Conservation (phyloP, 345 rosid genomes). For the Angophora floribunda region DNA sequence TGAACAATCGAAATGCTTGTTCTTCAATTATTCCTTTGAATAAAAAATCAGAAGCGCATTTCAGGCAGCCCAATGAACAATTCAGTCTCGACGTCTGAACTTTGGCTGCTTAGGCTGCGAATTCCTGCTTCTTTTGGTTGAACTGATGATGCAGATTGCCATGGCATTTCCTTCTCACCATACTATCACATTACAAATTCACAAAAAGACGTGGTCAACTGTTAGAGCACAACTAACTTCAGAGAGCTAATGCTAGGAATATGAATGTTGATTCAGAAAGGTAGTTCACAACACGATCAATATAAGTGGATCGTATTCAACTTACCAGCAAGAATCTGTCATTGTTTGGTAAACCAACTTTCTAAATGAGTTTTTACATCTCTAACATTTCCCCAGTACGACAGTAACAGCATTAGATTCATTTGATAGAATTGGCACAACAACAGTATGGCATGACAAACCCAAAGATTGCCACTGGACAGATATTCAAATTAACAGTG, state of each 20-base stretch:
- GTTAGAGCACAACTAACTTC: neutral
- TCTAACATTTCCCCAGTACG: neutral
- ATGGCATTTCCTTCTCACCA: neutral
- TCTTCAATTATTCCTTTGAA: neutral
- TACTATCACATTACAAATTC: neutral
- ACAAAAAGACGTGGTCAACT: neutral
- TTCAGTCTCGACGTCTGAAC: neutral
- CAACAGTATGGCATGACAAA: neutral
- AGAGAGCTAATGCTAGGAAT: neutral
- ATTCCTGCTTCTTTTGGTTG: neutral
- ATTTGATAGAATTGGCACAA: neutral
- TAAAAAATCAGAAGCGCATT: neutral
- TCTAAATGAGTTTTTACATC: neutral
- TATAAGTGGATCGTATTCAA: neutral
- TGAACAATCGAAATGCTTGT: neutral
- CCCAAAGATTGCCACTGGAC: neutral
- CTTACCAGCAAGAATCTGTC: neutral
- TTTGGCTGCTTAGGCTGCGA: neutral
- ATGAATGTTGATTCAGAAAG: neutral
- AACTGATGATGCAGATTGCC: neutral
- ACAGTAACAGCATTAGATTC: neutral
- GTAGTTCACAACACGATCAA: neutral
- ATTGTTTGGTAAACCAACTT: neutral
- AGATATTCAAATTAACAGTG: neutral
- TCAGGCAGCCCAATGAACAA: constrained; percentile 3